phyloP scores from a whole-genome alignment of 441 rosid genomes.

The Croton setiger region DNA sequence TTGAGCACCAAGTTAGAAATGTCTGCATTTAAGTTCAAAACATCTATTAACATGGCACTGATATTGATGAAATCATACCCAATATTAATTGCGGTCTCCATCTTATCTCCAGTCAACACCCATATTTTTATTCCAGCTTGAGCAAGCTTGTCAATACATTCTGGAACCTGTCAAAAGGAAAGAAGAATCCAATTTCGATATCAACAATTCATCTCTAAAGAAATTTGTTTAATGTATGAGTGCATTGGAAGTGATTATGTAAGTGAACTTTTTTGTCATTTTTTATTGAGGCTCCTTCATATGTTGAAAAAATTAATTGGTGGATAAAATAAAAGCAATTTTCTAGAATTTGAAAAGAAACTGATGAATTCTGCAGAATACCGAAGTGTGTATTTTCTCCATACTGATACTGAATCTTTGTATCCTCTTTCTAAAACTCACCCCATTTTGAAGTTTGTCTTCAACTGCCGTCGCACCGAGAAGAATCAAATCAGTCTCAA shows the following conservation, averaged over 20 bases:
- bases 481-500: conserved; percentile 77
- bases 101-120: conserved; percentile 98
- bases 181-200: conserved; percentile 6
- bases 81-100: conserved; percentile 98
- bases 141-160: conserved; percentile 95
- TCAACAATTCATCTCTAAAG: not conserved
- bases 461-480: conserved; percentile 96
- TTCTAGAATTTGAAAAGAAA: not conserved
- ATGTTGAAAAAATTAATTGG: not conserved
- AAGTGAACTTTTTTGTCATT: not conserved
- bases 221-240: not conserved
- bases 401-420: not conserved
- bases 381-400: not conserved
- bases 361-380: not conserved
- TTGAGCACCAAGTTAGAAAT: conserved; percentile 25
- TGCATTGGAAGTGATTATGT: conserved; percentile 1
- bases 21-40: conserved; percentile 23
- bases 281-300: not conserved
- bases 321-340: not conserved
- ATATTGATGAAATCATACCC: conserved; percentile 46
- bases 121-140: conserved; percentile 96
- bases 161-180: conserved; percentile 65
- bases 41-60: conserved; percentile 11
- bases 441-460: conserved; percentile 96
- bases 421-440: conserved; percentile 22